These are phyloP conservation scores for Hypoxylon fragiforme DNA, from an alignment of 495 filamentous ascomycete species.

Conservation along the genomic window DNA sequence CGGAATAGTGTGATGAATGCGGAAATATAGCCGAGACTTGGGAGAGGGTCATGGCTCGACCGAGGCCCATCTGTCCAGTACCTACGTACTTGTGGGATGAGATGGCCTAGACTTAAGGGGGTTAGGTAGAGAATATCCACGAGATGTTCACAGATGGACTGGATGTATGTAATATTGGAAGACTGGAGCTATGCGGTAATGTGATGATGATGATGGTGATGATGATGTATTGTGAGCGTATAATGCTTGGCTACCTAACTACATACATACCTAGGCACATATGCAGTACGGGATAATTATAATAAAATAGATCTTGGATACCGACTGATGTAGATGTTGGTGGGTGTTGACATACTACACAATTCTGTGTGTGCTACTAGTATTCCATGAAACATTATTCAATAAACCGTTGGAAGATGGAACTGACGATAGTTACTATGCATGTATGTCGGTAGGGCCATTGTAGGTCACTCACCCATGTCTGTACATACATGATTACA, in stretches of 20 bases:
- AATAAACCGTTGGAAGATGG: constrained; percentile 23
- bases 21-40: constrained; percentile 31
- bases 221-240: no score
- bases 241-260: no score
- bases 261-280: no score
- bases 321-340: no score
- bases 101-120: constrained; percentile 21
- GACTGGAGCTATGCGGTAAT: neutral
- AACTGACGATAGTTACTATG: constrained; percentile 16
- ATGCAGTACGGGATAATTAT: neutral
- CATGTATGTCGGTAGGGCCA: neutral
- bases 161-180: neutral
- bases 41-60: constrained; percentile 19
- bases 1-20: no score
- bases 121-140: neutral
- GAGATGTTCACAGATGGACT: constrained; percentile 14
- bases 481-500: neutral
- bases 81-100: constrained; percentile 22
- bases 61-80: constrained; percentile 13
- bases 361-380: no score
- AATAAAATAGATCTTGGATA: constrained; percentile 16
- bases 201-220: constrained; percentile 9
- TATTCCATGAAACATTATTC: constrained; percentile 23
- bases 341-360: no score
- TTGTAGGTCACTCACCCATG: no score